phyloP scores from a whole-genome alignment of 352 stramenopile species.

The Phytophthora citricola region DNA sequence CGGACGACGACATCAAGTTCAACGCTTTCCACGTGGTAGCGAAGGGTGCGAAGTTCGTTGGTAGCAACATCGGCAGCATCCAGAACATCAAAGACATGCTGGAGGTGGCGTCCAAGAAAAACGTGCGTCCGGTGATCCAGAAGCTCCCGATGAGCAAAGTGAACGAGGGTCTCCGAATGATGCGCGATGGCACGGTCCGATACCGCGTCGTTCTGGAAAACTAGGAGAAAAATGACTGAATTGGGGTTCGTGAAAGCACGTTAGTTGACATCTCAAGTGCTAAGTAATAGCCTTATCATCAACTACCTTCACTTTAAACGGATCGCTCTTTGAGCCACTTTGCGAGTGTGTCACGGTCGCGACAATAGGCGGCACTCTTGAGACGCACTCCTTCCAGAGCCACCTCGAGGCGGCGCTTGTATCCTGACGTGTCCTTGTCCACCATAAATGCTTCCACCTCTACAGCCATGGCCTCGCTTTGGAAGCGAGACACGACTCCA shows the following conservation, averaged over 20 bases:
- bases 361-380: slow-evolving; percentile 55
- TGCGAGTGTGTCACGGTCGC: slow-evolving; percentile 58
- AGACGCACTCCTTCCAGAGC: slow-evolving; percentile 66
- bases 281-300: not conserved
- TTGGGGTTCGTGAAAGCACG: not conserved
- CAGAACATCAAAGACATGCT: slow-evolving; percentile 10
- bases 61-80: slow-evolving; percentile 67
- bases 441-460: slow-evolving; percentile 66
- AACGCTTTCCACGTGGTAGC: slow-evolving; percentile 49
- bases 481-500: slow-evolving; percentile 50
- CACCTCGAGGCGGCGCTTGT: slow-evolving; percentile 59
- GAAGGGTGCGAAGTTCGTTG: slow-evolving; percentile 48
- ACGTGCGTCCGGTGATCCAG: slow-evolving; percentile 57
- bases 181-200: slow-evolving; percentile 44
- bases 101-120: slow-evolving; percentile 43
- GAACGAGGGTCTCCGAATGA: slow-evolving; percentile 49
- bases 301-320: slow-evolving; percentile 19
- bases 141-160: slow-evolving; percentile 52
- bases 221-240: slow-evolving; percentile 1
- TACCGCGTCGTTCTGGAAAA: slow-evolving; percentile 33
- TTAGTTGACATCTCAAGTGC: not conserved
- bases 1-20: slow-evolving; percentile 63
- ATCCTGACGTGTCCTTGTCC: slow-evolving; percentile 64
- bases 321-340: slow-evolving; percentile 60
- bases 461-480: slow-evolving; percentile 51